Conservation (phyloP, 139 green algal genomes). For the Closterium sp. region DNA sequence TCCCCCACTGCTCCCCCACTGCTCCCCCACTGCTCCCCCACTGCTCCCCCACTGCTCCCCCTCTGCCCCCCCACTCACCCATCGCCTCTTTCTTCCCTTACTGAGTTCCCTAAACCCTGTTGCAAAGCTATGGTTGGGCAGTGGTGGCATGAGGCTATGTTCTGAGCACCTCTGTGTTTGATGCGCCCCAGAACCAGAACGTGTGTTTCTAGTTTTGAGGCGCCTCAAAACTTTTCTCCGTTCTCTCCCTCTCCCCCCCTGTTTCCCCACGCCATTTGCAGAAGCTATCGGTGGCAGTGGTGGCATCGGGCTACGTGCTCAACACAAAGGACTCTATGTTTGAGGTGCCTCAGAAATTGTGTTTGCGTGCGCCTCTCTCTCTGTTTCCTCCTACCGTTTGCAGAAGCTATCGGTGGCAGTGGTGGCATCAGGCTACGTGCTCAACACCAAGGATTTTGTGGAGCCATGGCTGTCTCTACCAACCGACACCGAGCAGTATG, state of each 20-base stretch:
- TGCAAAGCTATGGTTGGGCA: too few relatives aligned
- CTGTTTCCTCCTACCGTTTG: too few relatives aligned
- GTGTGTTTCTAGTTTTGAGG: too few relatives aligned
- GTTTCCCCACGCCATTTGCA: too few relatives aligned
- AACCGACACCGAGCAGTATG: background rate
- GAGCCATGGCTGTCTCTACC: background rate
- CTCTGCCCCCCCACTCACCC: background rate
- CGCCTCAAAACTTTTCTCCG: too few relatives aligned
- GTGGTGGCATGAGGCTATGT: too few relatives aligned
- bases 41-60: background rate
- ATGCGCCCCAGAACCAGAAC: too few relatives aligned
- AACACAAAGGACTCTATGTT: background rate
- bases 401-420: background rate
- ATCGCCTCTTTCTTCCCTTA: background rate
- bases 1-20: background rate
- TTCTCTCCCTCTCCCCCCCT: too few relatives aligned
- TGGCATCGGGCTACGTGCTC: background rate
- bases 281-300: background rate
- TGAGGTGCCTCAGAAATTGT: too few relatives aligned
- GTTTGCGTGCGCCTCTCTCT: too few relatives aligned
- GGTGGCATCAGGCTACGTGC: background rate
- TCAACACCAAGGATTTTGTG: background rate
- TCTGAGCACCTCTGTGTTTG: too few relatives aligned
- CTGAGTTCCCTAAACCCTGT: background rate
- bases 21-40: background rate